Percentiles rank a stretch among this genome's conserved stretches.
These are phyloP conservation scores for Bauhinia variegata DNA, from an alignment of 306 rosid species.

Conservation along the genomic window DNA sequence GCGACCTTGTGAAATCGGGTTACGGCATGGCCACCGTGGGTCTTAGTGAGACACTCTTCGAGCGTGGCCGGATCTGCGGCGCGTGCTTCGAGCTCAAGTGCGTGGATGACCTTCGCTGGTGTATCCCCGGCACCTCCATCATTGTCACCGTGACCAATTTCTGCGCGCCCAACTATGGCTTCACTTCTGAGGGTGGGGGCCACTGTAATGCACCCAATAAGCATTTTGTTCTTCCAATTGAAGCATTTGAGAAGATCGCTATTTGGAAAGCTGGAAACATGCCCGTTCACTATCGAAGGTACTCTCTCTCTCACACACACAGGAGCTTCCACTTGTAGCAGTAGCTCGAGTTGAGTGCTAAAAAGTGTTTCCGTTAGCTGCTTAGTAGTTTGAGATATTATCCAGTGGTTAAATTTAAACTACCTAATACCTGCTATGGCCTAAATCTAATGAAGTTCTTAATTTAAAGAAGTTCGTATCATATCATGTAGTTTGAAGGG, in stretches of 20 bases:
- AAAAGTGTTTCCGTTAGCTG: background rate
- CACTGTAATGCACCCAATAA: constrained; percentile 88
- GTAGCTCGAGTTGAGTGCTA: too few relatives aligned
- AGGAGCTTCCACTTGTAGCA: too few relatives aligned
- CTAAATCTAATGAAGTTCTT: too few relatives aligned
- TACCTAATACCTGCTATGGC: too few relatives aligned
- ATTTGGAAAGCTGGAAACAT: constrained; percentile 97
- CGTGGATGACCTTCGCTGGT: constrained; percentile 89
- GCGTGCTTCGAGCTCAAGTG: constrained; percentile 85
- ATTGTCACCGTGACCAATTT: constrained; percentile 88
- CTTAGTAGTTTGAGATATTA: too few relatives aligned
- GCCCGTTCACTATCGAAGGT: constrained; percentile 96
- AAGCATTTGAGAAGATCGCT: constrained; percentile 95
- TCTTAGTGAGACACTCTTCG: constrained; percentile 74
- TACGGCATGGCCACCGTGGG: constrained; percentile 93
- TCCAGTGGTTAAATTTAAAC: too few relatives aligned
- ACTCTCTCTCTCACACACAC: too few relatives aligned
- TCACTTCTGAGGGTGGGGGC: constrained; percentile 82
- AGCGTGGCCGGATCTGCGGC: constrained; percentile 97
- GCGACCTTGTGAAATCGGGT: constrained; percentile 68
- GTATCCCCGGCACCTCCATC: constrained; percentile 83
- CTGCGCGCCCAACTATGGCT: constrained; percentile 93
- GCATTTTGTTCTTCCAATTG: constrained; percentile 88
- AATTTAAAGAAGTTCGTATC: too few relatives aligned
- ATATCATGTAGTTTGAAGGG: too few relatives aligned